These are phyloP conservation scores for Daldinia caldariorum DNA, from an alignment of 495 filamentous ascomycete genomes.

Conservation along the genomic window DNA sequence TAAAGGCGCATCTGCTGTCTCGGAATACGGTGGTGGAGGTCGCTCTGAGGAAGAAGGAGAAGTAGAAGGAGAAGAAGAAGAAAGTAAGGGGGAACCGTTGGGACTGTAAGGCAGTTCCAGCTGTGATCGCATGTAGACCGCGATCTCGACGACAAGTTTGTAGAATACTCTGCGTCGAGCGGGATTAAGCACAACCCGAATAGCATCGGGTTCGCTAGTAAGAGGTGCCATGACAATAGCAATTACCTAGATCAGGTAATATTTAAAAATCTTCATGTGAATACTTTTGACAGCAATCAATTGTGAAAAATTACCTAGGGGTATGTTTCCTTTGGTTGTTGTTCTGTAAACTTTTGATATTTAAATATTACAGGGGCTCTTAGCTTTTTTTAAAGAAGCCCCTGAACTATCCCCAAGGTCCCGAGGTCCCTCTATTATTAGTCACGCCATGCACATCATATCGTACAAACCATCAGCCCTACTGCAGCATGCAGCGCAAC, in stretches of 20 bases:
- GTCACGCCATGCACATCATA: neutral
- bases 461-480: too few relatives aligned
- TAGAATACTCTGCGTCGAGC: conserved; percentile 55
- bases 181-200: conserved; percentile 57
- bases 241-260: neutral
- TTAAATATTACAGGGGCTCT: neutral
- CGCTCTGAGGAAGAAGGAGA: conserved; percentile 8
- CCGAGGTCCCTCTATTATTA: neutral
- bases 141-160: conserved; percentile 52
- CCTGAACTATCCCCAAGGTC: neutral
- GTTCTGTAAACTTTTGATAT: neutral
- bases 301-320: neutral
- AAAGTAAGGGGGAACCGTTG: conserved; percentile 18
- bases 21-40: conserved; percentile 30
- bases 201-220: conserved; percentile 55
- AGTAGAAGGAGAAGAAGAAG: conserved; percentile 15
- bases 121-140: conserved; percentile 54
- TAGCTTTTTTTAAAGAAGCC: neutral
- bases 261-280: neutral
- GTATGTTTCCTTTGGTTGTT: neutral
- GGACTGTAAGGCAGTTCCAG: conserved; percentile 43
- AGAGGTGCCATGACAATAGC: conserved; percentile 54
- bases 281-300: neutral
- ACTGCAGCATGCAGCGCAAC: neutral
- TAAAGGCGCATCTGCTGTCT: conserved; percentile 14